Base-by-base conservation (phyloP, 1,284 basidiomycete genomes). In the Puccinia triticina region DNA sequence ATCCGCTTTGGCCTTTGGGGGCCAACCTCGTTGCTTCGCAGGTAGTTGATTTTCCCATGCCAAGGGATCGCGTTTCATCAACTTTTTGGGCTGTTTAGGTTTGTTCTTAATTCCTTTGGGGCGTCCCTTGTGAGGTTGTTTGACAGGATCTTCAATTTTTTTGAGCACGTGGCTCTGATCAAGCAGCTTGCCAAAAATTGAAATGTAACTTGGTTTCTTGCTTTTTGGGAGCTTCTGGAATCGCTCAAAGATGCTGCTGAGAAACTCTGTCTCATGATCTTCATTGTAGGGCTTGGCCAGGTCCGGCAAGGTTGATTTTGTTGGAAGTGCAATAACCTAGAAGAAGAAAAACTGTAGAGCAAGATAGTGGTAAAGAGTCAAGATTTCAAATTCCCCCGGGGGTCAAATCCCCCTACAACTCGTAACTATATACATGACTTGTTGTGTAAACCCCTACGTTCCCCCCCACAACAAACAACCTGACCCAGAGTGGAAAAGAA, bases 91-190 rank as follows among this genome's bases (percentile, higher is more conserved):
- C 2, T 26, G 8, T 29, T 59, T 59, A 7, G 12, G 29, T 8
- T 64, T 64, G n/a, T 64, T 64, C 18, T 21, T 34, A 37, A 10
- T 34, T 37, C 61, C 61, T 64, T 64, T 64, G 34, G 61, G 61
- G 5, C 34, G 29, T 10, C 61, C 61, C 32, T 64, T 64, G 61
- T 64, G 61, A 29, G 61, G 61, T 16, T 64, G 61, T 37, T 1
- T 37, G 16, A 64, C 37, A 8, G 29, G 61, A 5, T 64, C 61
- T 64, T 64, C 32, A 37, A 64, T 7, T 34, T 21, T 29, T 5
- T 34, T 64, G n/a, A 64, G 34, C 7, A 37, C 61, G 18, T 34
- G 61, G 10, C 32, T 64, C 32, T 64, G 61, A 64, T 64, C 14
- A 29, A 64, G 61, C 3, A 64, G 29, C 29, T 37, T 64, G 2